A percentile compares a stretch with the other conserved stretches of the same genome.
phyloP scores from a whole-genome alignment of 768 basidiomycete species.

The Hygrophoropsis aurantiaca region DNA sequence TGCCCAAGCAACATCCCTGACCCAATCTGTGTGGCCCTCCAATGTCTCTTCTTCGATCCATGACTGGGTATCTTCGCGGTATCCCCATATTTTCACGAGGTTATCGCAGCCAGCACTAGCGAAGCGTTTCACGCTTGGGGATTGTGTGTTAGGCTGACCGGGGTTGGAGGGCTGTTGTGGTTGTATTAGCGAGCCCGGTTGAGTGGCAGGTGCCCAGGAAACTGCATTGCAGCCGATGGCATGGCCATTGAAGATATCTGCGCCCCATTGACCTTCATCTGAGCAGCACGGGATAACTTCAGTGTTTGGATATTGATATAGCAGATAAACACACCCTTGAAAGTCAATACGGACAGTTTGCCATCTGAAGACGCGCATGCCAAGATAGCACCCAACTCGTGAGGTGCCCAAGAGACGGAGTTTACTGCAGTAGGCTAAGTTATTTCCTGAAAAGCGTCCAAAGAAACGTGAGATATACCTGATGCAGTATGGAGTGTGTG shows the following conservation, averaged over 20 bases:
- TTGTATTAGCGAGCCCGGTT: conserved; percentile 81
- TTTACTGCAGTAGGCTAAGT: conserved; percentile 63
- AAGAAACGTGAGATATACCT: conserved; percentile 47
- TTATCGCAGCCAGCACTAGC: conserved; percentile 97
- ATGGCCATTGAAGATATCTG: conserved; percentile 93
- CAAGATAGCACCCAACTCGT: conserved; percentile 93
- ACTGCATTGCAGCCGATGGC: conserved; percentile 96
- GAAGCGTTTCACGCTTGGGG: conserved; percentile 82
- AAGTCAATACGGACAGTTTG: conserved; percentile 92
- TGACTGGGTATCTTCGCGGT: conserved; percentile 80
- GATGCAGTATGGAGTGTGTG: conserved; percentile 93
- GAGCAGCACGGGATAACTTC: background rate
- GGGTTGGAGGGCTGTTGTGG: conserved; percentile 61
- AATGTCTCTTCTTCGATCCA: conserved; percentile 92
- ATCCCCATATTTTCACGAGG: conserved; percentile 92
- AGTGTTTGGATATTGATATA: background rate
- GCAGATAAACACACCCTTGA: conserved; percentile 73
- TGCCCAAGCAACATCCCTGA: conserved; percentile 98
- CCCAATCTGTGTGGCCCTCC: conserved; percentile 96
- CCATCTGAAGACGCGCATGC: conserved; percentile 98
- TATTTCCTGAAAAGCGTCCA: background rate
- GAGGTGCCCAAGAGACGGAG: conserved; percentile 98
- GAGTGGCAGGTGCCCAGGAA: conserved; percentile 93
- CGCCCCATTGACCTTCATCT: conserved; percentile 98
- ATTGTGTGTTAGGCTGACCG: conserved; percentile 39